A percentile compares a stretch with the other conserved stretches of the same genome.
These are phyloP conservation scores for Skeletonema costatum DNA, from an alignment of 108 stramenopile species.

Conservation along the genomic window DNA sequence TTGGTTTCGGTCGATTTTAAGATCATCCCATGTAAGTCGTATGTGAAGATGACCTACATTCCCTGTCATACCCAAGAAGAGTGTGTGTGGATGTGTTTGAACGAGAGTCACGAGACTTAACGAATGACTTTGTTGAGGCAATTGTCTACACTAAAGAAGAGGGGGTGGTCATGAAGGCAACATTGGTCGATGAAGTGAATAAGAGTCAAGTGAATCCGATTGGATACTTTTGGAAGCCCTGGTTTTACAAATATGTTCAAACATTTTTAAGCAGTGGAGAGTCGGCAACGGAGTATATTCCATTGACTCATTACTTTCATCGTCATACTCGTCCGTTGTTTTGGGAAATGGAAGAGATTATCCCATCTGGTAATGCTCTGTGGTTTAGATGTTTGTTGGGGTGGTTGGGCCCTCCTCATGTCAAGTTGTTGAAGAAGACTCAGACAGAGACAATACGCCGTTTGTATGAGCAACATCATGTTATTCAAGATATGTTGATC, in stretches of 20 bases:
- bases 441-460: conserved; percentile 46
- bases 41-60: conserved; percentile 50
- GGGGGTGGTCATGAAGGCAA: conserved; percentile 55
- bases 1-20: conserved; percentile 55
- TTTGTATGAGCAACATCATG: conserved; percentile 34
- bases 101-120: conserved; percentile 13
- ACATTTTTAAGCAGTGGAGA: conserved; percentile 25
- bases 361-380: conserved; percentile 64
- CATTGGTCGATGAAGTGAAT: conserved; percentile 44
- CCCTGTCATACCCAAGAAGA: conserved; percentile 42
- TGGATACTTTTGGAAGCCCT: conserved; percentile 63
- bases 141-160: conserved; percentile 48
- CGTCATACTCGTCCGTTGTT: conserved; percentile 59
- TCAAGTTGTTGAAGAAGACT: conserved; percentile 50
- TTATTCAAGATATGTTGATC: conserved; percentile 63
- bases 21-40: conserved; percentile 52
- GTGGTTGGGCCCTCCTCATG: conserved; percentile 62
- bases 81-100: conserved; percentile 23
- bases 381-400: conserved; percentile 60
- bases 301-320: conserved; percentile 61
- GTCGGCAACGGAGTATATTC: conserved; percentile 51
- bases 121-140: conserved; percentile 45
- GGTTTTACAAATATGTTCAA: conserved; percentile 67
- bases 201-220: conserved; percentile 7
- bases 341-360: conserved; percentile 72